Percentiles rank a stretch among this genome's conserved stretches.
These are phyloP conservation scores for Nannochloropsis granulata DNA, from an alignment of 108 stramenopile genomes.

Conservation along the genomic window DNA sequence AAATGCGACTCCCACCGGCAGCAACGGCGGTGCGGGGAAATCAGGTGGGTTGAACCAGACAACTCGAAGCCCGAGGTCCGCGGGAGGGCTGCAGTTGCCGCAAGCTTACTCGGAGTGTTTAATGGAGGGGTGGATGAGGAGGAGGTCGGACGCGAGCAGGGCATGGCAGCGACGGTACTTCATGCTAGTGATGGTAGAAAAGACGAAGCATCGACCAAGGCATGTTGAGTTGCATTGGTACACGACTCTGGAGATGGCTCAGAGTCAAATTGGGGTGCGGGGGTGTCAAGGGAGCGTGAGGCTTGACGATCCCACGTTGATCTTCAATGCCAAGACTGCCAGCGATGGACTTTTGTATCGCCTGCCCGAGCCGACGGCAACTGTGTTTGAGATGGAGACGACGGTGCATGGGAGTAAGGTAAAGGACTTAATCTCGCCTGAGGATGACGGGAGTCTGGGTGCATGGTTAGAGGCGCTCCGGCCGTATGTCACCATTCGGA, in stretches of 20 bases:
- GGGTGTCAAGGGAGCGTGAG: neutral
- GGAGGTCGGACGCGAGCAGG: neutral
- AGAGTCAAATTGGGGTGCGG: neutral
- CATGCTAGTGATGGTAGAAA: neutral
- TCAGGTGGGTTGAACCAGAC: too few species aligned
- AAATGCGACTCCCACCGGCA: too few species aligned
- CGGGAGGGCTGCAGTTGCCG: neutral
- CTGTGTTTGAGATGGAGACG: neutral
- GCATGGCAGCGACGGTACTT: neutral
- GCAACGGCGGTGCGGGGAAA: too few species aligned
- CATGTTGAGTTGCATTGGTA: neutral
- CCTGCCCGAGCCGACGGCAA: neutral
- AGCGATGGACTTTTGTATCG: neutral
- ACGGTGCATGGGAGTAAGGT: neutral
- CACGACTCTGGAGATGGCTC: neutral
- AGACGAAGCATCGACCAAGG: neutral
- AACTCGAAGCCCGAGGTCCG: neutral
- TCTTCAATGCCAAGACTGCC: neutral
- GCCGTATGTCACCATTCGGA: neutral
- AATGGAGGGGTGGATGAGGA: neutral
- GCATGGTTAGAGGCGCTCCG: neutral
- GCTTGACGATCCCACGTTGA: neutral
- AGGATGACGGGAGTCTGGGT: neutral
- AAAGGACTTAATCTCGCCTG: neutral
- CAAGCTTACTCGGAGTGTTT: neutral